Conservation (phyloP, 2,329 filamentous ascomycete species). For the Talaromyces piceae region DNA sequence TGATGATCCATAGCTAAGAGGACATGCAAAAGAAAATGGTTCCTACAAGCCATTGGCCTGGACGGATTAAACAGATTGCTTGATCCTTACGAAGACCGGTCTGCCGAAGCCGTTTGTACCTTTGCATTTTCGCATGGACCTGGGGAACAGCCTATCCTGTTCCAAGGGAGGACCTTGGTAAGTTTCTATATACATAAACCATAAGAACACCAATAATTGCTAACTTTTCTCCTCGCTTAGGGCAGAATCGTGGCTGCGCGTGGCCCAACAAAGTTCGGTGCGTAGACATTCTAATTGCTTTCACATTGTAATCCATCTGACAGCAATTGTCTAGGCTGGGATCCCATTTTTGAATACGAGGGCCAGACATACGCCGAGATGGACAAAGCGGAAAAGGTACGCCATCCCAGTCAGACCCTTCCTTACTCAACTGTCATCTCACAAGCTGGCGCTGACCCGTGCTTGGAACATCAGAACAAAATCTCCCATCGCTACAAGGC, state of each 20-base stretch:
- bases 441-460: not conserved
- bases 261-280: slow-evolving; percentile 76
- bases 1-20: too few relatives aligned
- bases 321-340: slow-evolving; percentile 62
- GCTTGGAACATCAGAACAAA: slow-evolving; percentile 51
- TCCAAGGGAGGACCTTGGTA: slow-evolving; percentile 82
- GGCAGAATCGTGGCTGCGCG: slow-evolving; percentile 78
- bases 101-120: slow-evolving; percentile 87
- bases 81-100: slow-evolving; percentile 81
- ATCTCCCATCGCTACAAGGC: slow-evolving; percentile 88
- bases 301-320: not conserved
- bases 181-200: not conserved
- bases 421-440: not conserved
- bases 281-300: not conserved
- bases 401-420: not conserved
- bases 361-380: slow-evolving; percentile 94
- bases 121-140: slow-evolving; percentile 88
- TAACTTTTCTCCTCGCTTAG: slow-evolving; percentile 24
- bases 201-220: not conserved
- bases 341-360: slow-evolving; percentile 89
- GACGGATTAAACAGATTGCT: slow-evolving; percentile 84
- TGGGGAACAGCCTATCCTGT: slow-evolving; percentile 73
- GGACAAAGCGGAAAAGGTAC: slow-evolving; percentile 82
- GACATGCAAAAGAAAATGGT: slow-evolving; percentile 78
- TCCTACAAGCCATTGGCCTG: slow-evolving; percentile 75